Evolutionary conservation across 192 early-diverging fungal species (phyloP), one percentile per base, ranked within the genome.

Genomic region (Geranomyces michiganensis): DNA sequence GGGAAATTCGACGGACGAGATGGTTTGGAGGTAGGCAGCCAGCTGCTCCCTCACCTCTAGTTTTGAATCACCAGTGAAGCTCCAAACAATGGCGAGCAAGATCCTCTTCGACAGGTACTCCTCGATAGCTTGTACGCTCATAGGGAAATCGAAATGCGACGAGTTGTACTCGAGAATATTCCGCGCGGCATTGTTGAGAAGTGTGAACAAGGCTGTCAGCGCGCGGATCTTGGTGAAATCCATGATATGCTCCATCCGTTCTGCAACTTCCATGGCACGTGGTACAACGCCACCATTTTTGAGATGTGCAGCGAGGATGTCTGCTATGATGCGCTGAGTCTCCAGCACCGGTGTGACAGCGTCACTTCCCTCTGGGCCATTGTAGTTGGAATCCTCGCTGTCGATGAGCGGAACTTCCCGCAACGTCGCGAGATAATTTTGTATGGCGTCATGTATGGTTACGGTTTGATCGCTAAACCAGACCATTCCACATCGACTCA

Each of bases 401-500:
- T 95, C 96, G 70, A 91, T 91, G 82, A 97, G 85, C 14, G 89
- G 82, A 32, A 89, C 83, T 14, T 78, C 74, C 30, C 89, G 85
- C 6, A 99, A 78, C 1, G 89, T 89, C 29, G 87, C 88, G 51
- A 99, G 84, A 68, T 98, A 98, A 75, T 95, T 83, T 70, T 85
- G 74, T 74, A 90, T 87, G 29, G 91, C 74, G 93, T 98, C 95
- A 6, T 81, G 79, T 32, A 90, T 74, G 1, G 81, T 88, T 55
- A 98, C 90, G 0, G 97, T 91, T 72, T 93, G 92, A 62, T 92
- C 92, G 76, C 91, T 92, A 78, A 98, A 99, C 97, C 96, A 99
- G 47, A 99, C 94, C 98, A 99, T 99, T 76, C 98, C 98, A 79
- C 98, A 99, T 44, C 98, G 94, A 83, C 90, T 92, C 36, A 99